phyloP scores from a whole-genome alignment of 2,329 filamentous ascomycete species.

The Saccharata proteae region DNA sequence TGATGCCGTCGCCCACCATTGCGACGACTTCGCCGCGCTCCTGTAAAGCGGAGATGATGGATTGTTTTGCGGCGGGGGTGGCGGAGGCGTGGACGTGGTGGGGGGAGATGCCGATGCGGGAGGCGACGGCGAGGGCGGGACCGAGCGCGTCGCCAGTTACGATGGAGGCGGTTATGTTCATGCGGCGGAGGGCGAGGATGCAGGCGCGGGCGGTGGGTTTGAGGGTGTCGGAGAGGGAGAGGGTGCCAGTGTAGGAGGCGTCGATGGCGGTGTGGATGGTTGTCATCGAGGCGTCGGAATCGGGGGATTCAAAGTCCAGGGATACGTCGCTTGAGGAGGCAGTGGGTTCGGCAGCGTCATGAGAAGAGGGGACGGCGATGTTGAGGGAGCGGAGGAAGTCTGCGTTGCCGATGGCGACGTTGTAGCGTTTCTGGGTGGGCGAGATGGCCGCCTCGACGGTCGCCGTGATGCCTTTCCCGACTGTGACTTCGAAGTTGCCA shows the following conservation, averaged over 20 bases:
- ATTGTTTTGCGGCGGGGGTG: slow-evolving; percentile 81
- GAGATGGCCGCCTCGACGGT: slow-evolving; percentile 63
- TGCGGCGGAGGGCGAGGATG: slow-evolving; percentile 67
- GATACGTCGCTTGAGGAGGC: slow-evolving; percentile 15
- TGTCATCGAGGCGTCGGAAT: slow-evolving; percentile 54
- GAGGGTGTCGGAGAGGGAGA: slow-evolving; percentile 80
- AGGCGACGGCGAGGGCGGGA: slow-evolving; percentile 74
- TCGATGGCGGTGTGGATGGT: slow-evolving; percentile 88
- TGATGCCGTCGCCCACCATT: slow-evolving; percentile 97
- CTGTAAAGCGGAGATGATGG: slow-evolving; percentile 70
- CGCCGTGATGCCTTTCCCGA: slow-evolving; percentile 78
- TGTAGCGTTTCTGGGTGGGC: slow-evolving; percentile 59
- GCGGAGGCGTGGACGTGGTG: slow-evolving; percentile 76
- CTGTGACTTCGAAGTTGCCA: slow-evolving; percentile 69
- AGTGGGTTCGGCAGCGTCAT: slow-evolving; percentile 33
- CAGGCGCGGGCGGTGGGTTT: slow-evolving; percentile 76
- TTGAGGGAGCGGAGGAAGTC: slow-evolving; percentile 61
- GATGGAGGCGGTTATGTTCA: slow-evolving; percentile 80
- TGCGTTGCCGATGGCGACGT: slow-evolving; percentile 73
- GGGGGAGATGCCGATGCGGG: slow-evolving; percentile 64
- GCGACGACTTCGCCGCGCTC: slow-evolving; percentile 60
- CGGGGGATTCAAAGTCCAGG: too few species aligned
- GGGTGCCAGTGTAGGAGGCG: slow-evolving; percentile 63
- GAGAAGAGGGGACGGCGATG: slow-evolving; percentile 46
- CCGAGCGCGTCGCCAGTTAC: slow-evolving; percentile 85